Base-by-base conservation (phyloP, 352 stramenopile genomes). In the Plasmopara muralis region DNA sequence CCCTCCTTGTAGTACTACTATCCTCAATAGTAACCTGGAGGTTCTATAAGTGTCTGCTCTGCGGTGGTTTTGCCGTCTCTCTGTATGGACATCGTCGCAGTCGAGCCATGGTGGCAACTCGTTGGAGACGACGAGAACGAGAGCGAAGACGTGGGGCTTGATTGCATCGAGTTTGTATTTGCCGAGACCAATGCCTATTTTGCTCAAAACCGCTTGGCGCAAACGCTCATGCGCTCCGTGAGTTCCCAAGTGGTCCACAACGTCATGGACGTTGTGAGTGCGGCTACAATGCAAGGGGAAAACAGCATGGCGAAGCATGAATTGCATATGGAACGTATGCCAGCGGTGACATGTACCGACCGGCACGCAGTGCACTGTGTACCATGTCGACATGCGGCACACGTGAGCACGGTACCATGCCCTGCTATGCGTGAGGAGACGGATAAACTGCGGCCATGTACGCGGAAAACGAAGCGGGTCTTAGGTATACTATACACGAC, bases 181-280 rank as follows among this genome's bases (percentile, higher is more conserved):
- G 63, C 62, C 1, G 77, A 86, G 61, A 78, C 74, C 25, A 85
- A 86, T 34, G 68, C 59, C 2, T 68, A 57, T 37, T 83, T 73
- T 49, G 34, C 58, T 10, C 72, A 86, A 53, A 70, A 74, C 38
- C 53, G 53, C 15, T 51, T 74, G 9, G 50, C 63, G 34, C 34
- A 31, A 0, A 40, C 68, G 29, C 45, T 64, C 0, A 35, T 85
- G 43, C 59, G 30, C 39, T 38, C 52, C 0, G 64, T 69, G n/a
- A 62, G 63, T 8, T 31, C 47, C 4, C 47, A 53, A 6, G 48
- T 85, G 5, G 44, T 58, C 8, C 47, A 66, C n/a, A 75, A 70
- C 44, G 48, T 82, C 0, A 20, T 85, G 0, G 70, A 80, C 35
- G 58, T 64, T 2, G 55, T 82, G 4, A 57, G 64, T 13, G 60